Evolutionary conservation across 208 protist species (phyloP).

Genomic region (Borovskyia barvae): DNA sequence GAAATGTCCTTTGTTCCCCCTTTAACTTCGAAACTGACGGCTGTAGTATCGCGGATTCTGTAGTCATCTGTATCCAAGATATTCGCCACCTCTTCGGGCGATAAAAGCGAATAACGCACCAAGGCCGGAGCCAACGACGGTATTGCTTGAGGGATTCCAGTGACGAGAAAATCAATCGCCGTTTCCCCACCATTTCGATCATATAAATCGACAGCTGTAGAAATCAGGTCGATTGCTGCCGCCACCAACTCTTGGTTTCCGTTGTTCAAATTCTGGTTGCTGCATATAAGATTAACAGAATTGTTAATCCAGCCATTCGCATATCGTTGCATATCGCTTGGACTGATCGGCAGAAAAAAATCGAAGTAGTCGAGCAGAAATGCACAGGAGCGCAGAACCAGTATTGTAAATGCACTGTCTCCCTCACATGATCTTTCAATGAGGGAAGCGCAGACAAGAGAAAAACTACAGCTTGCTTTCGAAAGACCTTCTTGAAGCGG

Average conservation of each 20-base stretch:
- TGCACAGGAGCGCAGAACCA: slow-evolving; percentile 64
- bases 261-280: slow-evolving; percentile 16
- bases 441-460: slow-evolving; percentile 63
- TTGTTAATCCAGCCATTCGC: slow-evolving; percentile 47
- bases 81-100: slow-evolving; percentile 67
- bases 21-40: slow-evolving; percentile 48
- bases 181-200: slow-evolving; percentile 64
- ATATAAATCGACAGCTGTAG: slow-evolving; percentile 48
- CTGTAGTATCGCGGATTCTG: slow-evolving; percentile 48
- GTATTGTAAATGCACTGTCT: slow-evolving; percentile 53
- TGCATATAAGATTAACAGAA: slow-evolving; percentile 48
- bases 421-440: slow-evolving; percentile 46
- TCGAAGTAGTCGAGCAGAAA: slow-evolving; percentile 88
- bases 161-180: slow-evolving; percentile 34
- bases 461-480: slow-evolving; percentile 53
- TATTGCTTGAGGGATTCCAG: slow-evolving; percentile 32
- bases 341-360: slow-evolving; percentile 47
- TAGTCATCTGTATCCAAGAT: slow-evolving; percentile 84
- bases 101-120: slow-evolving; percentile 54
- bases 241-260: slow-evolving; percentile 50
- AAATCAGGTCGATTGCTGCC: slow-evolving; percentile 70
- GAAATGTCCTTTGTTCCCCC: slow-evolving; percentile 63
- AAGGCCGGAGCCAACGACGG: slow-evolving; percentile 47
- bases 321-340: slow-evolving; percentile 33
- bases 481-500: slow-evolving; percentile 73